These are phyloP conservation scores for Diaporthe vexans DNA, from an alignment of 2,329 filamentous ascomycete genomes.

Conservation along the genomic window DNA sequence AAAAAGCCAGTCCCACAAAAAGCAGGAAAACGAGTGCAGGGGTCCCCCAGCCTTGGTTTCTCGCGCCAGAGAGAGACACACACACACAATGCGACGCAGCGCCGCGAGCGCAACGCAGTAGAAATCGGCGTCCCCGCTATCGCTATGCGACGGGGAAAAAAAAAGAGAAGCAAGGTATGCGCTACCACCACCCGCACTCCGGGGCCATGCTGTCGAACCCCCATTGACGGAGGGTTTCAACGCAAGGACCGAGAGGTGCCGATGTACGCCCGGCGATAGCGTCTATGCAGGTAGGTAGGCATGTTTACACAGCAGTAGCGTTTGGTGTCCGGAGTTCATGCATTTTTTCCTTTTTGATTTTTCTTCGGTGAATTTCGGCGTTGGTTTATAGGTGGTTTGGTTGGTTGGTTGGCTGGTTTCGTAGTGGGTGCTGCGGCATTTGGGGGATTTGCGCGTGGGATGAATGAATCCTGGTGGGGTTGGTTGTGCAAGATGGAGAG, in stretches of 20 bases:
- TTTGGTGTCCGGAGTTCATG: neutral
- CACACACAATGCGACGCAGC: neutral
- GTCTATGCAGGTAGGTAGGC: neutral
- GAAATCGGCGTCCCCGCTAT: neutral
- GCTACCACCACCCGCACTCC: neutral
- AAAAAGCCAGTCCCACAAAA: neutral
- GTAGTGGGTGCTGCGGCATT: constrained; percentile 2
- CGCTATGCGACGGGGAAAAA: neutral
- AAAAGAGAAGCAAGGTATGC: neutral
- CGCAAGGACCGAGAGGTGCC: neutral
- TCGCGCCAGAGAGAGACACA: neutral
- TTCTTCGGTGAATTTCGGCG: neutral
- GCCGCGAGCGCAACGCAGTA: neutral
- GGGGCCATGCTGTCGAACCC: neutral
- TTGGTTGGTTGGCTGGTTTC: constrained; percentile 3
- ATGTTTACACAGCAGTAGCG: neutral
- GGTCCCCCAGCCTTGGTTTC: neutral
- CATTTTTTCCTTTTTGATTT: neutral
- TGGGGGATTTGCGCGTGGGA: neutral
- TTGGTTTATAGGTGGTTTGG: neutral
- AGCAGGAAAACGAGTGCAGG: constrained; percentile 11
- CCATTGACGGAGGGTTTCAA: neutral
- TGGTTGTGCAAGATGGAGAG: neutral
- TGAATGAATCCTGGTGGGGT: neutral
- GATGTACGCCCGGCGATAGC: neutral